Evolutionary conservation across 2,329 filamentous ascomycete species (phyloP).

Genomic region (Neocucurbitaria cava): DNA sequence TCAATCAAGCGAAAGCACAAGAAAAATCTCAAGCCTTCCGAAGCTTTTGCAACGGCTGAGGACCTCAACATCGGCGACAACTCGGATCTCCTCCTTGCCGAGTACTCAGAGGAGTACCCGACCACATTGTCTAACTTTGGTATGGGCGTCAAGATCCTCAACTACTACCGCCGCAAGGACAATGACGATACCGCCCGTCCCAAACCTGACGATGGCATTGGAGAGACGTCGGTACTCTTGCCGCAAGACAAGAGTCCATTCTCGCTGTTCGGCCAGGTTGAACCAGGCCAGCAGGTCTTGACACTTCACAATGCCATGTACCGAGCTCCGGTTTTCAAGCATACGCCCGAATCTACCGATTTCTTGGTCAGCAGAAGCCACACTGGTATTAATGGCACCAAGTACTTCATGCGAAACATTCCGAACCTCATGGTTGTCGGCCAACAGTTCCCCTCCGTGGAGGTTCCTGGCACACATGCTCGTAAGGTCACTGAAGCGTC

Average conservation of each 20-base stretch:
- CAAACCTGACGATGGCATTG: conserved; percentile 73
- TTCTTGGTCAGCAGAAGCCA: conserved; percentile 86
- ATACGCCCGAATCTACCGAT: conserved; percentile 77
- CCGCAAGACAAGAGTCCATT: conserved; percentile 97
- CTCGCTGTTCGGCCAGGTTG: conserved; percentile 90
- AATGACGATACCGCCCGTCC: conserved; percentile 76
- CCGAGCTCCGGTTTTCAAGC: conserved; percentile 90
- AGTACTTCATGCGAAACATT: conserved; percentile 85
- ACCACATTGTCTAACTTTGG: conserved; percentile 94
- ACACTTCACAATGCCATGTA: conserved; percentile 97
- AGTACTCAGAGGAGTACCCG: conserved; percentile 95
- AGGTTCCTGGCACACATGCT: conserved; percentile 92
- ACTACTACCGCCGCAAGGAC: conserved; percentile 91
- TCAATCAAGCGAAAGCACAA: conserved; percentile 77
- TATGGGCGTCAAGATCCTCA: conserved; percentile 95
- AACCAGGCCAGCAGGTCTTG: conserved; percentile 86
- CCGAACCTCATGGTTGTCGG: conserved; percentile 91
- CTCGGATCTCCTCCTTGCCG: conserved; percentile 83
- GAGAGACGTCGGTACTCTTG: conserved; percentile 85
- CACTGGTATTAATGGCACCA: conserved; percentile 77
- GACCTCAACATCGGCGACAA: conserved; percentile 90
- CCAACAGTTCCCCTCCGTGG: conserved; percentile 88
- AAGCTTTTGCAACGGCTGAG: conserved; percentile 79
- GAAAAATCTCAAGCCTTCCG: conserved; percentile 78
- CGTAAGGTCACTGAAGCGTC: conserved; percentile 95